Conservation (phyloP, 768 basidiomycete genomes). For the Tricholomella constricta region DNA sequence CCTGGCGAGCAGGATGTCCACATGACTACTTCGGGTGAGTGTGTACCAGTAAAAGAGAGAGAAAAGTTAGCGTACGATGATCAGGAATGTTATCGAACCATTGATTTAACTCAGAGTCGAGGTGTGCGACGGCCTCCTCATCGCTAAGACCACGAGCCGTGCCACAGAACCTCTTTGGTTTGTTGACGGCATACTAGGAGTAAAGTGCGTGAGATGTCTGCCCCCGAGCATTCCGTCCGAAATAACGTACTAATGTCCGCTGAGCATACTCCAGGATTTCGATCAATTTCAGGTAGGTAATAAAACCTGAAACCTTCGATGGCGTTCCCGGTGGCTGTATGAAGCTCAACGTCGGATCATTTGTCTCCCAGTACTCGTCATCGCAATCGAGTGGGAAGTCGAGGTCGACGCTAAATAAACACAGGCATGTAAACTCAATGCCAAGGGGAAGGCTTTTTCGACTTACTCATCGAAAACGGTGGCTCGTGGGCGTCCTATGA, state of each 20-base stretch:
- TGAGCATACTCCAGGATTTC: slow-evolving; percentile 66
- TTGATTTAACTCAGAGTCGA: slow-evolving; percentile 74
- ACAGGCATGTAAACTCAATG: background rate
- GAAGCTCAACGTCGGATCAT: slow-evolving; percentile 50
- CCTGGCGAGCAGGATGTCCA: slow-evolving; percentile 36
- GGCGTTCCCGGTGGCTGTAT: slow-evolving; percentile 64
- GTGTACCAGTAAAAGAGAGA: slow-evolving; percentile 38
- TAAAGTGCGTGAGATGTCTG: background rate
- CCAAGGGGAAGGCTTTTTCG: background rate
- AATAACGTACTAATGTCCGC: slow-evolving; percentile 54
- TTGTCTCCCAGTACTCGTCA: slow-evolving; percentile 71
- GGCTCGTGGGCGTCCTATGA: slow-evolving; percentile 23
- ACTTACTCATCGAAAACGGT: slow-evolving; percentile 19
- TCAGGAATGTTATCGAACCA: slow-evolving; percentile 74
- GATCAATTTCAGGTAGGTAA: slow-evolving; percentile 54
- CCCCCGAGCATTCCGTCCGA: background rate
- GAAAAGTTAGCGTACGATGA: slow-evolving; percentile 51
- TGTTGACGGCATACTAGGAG: slow-evolving; percentile 18
- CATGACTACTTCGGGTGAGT: slow-evolving; percentile 28
- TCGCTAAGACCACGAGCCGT: slow-evolving; percentile 22
- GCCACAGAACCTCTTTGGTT: slow-evolving; percentile 5
- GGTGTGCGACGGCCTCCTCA: slow-evolving; percentile 64
- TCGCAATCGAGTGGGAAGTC: slow-evolving; percentile 64
- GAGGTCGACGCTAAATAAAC: slow-evolving; percentile 60
- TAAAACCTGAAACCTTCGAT: slow-evolving; percentile 56